A percentile compares a stretch with the other conserved stretches of the same genome.
These are phyloP conservation scores for Acorus gramineus DNA, from an alignment of 106 monocot species.

Conservation along the genomic window DNA sequence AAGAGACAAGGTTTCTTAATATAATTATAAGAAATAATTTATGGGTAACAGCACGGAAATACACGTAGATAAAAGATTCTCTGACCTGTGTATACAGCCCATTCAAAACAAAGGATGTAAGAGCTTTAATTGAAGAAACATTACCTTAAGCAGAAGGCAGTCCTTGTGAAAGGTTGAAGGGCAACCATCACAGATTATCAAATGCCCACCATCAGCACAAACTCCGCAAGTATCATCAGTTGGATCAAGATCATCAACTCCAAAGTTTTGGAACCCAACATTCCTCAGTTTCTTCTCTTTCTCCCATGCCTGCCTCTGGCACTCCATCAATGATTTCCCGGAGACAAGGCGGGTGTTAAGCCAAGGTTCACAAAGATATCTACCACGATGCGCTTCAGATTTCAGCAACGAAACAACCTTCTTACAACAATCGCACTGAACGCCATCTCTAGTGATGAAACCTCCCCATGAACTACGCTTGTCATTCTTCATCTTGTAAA, in stretches of 20 bases:
- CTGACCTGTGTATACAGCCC: too few species aligned
- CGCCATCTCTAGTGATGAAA: constrained; percentile 21
- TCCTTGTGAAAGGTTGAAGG: constrained; percentile 77
- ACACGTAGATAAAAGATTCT: too few species aligned
- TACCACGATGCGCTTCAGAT: constrained; percentile 48
- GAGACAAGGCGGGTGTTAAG: constrained; percentile 37
- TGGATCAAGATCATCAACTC: constrained; percentile 29
- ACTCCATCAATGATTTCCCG: constrained; percentile 40
- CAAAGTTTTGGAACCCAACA: constrained; percentile 16
- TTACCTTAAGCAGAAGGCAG: constrained; percentile 54
- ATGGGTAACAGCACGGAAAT: too few species aligned
- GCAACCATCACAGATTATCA: constrained; percentile 73
- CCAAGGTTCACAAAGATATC: constrained; percentile 31
- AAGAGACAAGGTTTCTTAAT: too few species aligned
- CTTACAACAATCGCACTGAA: constrained; percentile 50
- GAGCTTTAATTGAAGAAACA: too few species aligned
- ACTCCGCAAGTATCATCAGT: constrained; percentile 76
- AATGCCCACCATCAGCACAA: constrained; percentile 62
- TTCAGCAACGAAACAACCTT: constrained; percentile 20
- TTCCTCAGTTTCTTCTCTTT: constrained; percentile 23
- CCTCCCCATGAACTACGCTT: constrained; percentile 14
- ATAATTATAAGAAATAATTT: too few species aligned
- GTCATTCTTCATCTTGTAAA: constrained; percentile 21
- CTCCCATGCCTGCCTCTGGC: constrained; percentile 46
- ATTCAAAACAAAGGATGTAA: too few species aligned